Evolutionary conservation across 1,284 basidiomycete genomes (phyloP).

Genomic region (Austroboletus niveus): DNA sequence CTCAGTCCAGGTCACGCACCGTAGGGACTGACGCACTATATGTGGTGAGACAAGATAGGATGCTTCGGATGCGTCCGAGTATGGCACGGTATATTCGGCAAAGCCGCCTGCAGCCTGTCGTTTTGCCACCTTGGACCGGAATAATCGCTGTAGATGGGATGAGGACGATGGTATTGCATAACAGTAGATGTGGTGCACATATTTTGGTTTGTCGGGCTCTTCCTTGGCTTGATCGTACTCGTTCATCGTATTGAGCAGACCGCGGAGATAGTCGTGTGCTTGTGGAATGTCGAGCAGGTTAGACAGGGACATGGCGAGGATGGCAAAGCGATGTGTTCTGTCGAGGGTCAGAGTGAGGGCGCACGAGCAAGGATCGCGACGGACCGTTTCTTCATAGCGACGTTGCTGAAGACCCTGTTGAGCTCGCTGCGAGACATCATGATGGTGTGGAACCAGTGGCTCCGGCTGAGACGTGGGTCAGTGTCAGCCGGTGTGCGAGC

Average conservation of each 20-base stretch:
- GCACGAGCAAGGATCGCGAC: constrained; percentile 15
- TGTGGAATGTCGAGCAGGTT: constrained; percentile 77
- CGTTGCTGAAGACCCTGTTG: constrained; percentile 70
- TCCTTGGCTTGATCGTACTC: constrained; percentile 82
- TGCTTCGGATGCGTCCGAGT: constrained; percentile 59
- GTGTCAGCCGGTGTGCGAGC: not conserved
- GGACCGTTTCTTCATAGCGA: constrained; percentile 75
- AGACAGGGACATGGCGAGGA: constrained; percentile 82
- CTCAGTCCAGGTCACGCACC: not conserved
- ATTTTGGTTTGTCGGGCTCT: constrained; percentile 77
- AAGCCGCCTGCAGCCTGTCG: constrained; percentile 49
- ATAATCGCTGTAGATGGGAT: constrained; percentile 47
- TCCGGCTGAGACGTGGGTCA: constrained; percentile 47
- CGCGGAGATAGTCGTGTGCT: constrained; percentile 73
- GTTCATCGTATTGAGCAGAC: constrained; percentile 64
- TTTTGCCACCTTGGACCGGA: constrained; percentile 54
- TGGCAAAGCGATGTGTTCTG: constrained; percentile 76
- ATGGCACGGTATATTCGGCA: constrained; percentile 59
- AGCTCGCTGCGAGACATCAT: constrained; percentile 72
- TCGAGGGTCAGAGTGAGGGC: not conserved
- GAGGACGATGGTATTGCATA: constrained; percentile 3
- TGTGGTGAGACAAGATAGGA: constrained; percentile 77
- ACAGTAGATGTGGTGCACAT: constrained; percentile 46
- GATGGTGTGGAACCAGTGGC: constrained; percentile 88
- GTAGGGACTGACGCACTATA: constrained; percentile 48